Evolutionary conservation across 2,329 filamentous ascomycete species (phyloP).

Genomic region (Neopestalotiopsis sp.): DNA sequence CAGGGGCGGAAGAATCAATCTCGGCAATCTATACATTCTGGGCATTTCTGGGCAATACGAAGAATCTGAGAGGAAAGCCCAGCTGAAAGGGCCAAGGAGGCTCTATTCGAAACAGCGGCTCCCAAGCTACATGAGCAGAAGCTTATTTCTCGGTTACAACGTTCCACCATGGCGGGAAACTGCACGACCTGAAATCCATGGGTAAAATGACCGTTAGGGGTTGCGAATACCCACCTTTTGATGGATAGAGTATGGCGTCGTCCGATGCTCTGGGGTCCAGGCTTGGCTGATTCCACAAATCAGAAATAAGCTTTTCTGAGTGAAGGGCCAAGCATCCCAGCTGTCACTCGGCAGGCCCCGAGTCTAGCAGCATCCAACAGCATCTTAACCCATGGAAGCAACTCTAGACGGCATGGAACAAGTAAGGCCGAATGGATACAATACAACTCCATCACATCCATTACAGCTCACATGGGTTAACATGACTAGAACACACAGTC

Average conservation of each 20-base stretch:
- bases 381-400: neutral
- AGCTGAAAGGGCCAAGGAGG: neutral
- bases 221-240: neutral
- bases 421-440: neutral
- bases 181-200: neutral
- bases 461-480: neutral
- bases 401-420: neutral
- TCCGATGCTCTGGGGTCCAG: neutral
- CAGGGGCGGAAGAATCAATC: neutral
- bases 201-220: neutral
- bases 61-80: neutral
- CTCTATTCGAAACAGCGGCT: slow-evolving; percentile 1
- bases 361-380: neutral
- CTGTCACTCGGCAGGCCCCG: neutral
- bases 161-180: neutral
- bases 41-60: slow-evolving; percentile 1
- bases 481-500: neutral
- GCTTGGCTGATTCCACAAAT: slow-evolving; percentile 12
- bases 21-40: neutral
- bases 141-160: neutral
- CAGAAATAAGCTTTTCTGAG: slow-evolving; percentile 12
- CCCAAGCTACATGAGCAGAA: neutral
- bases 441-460: neutral
- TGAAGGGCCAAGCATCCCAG: slow-evolving; percentile 9
- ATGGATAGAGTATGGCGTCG: slow-evolving; percentile 1